Base-by-base conservation (phyloP, 2,329 filamentous ascomycete genomes). In the Fusarium circinatum region DNA sequence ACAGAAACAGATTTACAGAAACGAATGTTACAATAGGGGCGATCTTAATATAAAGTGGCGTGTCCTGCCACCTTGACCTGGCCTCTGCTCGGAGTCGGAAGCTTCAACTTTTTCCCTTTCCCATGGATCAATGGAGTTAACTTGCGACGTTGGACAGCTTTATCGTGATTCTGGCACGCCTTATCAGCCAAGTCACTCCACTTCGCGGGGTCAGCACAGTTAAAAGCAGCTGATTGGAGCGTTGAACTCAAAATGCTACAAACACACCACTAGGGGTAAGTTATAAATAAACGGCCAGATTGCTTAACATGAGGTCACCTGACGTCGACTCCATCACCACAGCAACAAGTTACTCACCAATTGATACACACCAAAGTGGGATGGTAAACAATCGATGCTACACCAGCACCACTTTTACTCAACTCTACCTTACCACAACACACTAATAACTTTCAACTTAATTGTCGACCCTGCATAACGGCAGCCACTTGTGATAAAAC, bases 341-440 rank as follows among this genome's bases (percentile, higher is more conserved):
- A 61, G 67, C 61, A 70, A 70, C 67, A 17, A 9, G 24, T 36
- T 38, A n/a, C 42, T 28, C 22, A 32, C 28, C 66, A 56, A 55
- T 51, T 48, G 42, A 63, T 45, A 44, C 65, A 69, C 49, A 44
- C 30, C n/a, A 51, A 62, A 75, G 64, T 41, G 66, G 67, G 74
- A 68, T 77, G 62, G 78, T 79, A 79, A 79, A 79, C 78, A 71
- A 59, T 52, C 47, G 45, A 65, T 63, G 70, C 49, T 56, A 56
- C 48, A 39, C 15, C 65, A 69, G 66, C 14, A 69, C 65, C 65
- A 69, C 65, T 68, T 68, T 61, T 59, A 61, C 58, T 61, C 28
- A 62, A 54, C 55, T 68, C 42, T 42, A 52, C 63, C 49, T 55
- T 49, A 61, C 44, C 48, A 62, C 38, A 68, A 67, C 70, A 70